Percentiles rank a stretch among this genome's conserved stretches.
Conservation (phyloP, 495 filamentous ascomycete genomes). For the Aeminium ludgeri region DNA sequence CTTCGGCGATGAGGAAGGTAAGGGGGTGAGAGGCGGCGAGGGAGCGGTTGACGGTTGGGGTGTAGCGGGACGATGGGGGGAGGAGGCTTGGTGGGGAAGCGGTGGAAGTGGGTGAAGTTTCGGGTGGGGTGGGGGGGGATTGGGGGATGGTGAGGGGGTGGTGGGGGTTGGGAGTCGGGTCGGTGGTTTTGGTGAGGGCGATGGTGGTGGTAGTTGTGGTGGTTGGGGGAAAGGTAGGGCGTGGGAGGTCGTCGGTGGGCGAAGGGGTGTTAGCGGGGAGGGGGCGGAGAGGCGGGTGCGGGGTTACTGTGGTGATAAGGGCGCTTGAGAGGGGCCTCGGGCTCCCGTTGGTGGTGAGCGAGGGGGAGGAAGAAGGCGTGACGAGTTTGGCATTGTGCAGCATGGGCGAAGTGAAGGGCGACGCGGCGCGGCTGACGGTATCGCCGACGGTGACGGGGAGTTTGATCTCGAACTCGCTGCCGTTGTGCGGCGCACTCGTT, state of each 20-base stretch:
- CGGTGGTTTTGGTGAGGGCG: no score
- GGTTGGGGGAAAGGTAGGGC: background rate
- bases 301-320: background rate
- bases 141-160: background rate
- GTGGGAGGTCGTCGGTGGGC: background rate
- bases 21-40: slow-evolving; percentile 45
- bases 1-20: slow-evolving; percentile 60
- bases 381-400: no score
- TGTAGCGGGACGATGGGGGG: no score
- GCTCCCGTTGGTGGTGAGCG: background rate
- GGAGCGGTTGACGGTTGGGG: slow-evolving; percentile 24
- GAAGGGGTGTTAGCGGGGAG: background rate
- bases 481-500: slow-evolving; percentile 47
- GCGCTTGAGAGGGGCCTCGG: slow-evolving; percentile 2
- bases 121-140: slow-evolving; percentile 2
- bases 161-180: no score
- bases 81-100: no score
- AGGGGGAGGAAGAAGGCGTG: no score
- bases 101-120: background rate
- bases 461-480: slow-evolving; percentile 60
- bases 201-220: no score
- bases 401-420: slow-evolving; percentile 22
- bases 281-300: background rate
- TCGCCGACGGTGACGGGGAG: slow-evolving; percentile 41
- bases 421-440: slow-evolving; percentile 20